These are phyloP conservation scores for Francoa sonchifolia DNA, from an alignment of 441 rosid genomes.

Conservation along the genomic window DNA sequence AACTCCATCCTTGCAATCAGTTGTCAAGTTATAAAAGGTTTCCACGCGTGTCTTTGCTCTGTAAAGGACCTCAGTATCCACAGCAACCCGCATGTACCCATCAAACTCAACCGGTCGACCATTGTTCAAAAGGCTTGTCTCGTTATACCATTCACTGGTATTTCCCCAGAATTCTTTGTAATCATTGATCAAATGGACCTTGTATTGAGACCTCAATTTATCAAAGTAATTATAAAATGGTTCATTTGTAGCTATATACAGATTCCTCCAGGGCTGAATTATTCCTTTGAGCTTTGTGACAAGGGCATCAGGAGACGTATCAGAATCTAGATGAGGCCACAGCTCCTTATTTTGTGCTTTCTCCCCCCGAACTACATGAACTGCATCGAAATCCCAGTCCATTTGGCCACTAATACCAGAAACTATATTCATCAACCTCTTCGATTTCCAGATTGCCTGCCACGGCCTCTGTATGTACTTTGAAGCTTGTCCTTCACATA, in stretches of 20 bases:
- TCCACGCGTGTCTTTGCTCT: slow-evolving; percentile 72
- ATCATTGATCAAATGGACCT: slow-evolving; percentile 82
- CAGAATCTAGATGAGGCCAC: slow-evolving; percentile 79
- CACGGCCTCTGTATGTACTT: slow-evolving; percentile 76
- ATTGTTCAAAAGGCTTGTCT: slow-evolving; percentile 50
- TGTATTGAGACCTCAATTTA: slow-evolving; percentile 70
- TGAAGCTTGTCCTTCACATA: slow-evolving; percentile 82
- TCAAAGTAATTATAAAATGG: slow-evolving; percentile 83
- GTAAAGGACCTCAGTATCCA: slow-evolving; percentile 83
- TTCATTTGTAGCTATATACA: slow-evolving; percentile 79
- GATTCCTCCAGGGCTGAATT: slow-evolving; percentile 64
- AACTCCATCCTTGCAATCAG: slow-evolving; percentile 89
- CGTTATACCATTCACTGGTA: slow-evolving; percentile 83
- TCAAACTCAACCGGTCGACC: slow-evolving; percentile 75
- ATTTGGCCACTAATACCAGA: slow-evolving; percentile 68
- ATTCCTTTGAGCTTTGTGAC: slow-evolving; percentile 41
- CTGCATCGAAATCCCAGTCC: slow-evolving; percentile 97
- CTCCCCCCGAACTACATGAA: slow-evolving; percentile 88
- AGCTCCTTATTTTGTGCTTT: slow-evolving; percentile 68
- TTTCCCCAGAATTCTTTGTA: slow-evolving; percentile 72
- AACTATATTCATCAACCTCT: slow-evolving; percentile 89
- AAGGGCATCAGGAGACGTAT: slow-evolving; percentile 79
- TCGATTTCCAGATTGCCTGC: slow-evolving; percentile 85
- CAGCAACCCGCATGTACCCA: slow-evolving; percentile 93
- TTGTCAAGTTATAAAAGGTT: slow-evolving; percentile 80